Conservation (phyloP, 2,329 filamentous ascomycete species). For the Neofusicoccum kwambonambiense region DNA sequence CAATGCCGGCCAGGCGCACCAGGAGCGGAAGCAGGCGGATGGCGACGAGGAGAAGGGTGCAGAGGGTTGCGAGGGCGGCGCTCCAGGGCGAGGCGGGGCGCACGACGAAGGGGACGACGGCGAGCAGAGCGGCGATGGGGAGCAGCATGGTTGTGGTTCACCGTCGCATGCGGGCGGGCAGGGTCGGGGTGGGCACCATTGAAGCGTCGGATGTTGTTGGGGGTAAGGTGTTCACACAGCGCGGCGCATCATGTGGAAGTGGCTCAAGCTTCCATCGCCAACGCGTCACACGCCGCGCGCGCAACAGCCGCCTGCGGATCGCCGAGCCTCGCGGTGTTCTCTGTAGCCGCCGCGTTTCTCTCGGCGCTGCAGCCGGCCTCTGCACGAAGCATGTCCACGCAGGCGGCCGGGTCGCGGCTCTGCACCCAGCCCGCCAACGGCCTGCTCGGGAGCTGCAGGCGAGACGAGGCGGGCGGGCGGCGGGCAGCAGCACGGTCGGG, state of each 20-base stretch:
- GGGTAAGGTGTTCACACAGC: constrained; percentile 16
- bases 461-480: no score
- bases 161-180: constrained; percentile 9
- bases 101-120: constrained; percentile 29
- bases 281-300: neutral
- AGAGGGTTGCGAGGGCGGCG: constrained; percentile 10
- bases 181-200: constrained; percentile 6
- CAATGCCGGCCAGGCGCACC: constrained; percentile 28
- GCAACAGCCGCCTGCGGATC: neutral
- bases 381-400: neutral
- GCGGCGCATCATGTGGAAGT: constrained; percentile 17
- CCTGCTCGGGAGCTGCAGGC: no score
- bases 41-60: constrained; percentile 22
- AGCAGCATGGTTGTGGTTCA: constrained; percentile 21
- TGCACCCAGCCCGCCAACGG: no score
- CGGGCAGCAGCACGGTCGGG: no score
- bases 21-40: constrained; percentile 29
- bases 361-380: no score
- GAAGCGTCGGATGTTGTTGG: neutral
- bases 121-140: constrained; percentile 19
- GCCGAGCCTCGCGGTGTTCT: neutral
- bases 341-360: no score
- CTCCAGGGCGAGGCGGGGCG: constrained; percentile 9
- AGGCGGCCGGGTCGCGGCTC: neutral
- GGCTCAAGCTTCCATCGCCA: constrained; percentile 16